Percentiles rank a stretch among this genome's conserved stretches.
These are phyloP conservation scores for Seiridium unicorne DNA, from an alignment of 2,329 filamentous ascomycete species.

Conservation along the genomic window DNA sequence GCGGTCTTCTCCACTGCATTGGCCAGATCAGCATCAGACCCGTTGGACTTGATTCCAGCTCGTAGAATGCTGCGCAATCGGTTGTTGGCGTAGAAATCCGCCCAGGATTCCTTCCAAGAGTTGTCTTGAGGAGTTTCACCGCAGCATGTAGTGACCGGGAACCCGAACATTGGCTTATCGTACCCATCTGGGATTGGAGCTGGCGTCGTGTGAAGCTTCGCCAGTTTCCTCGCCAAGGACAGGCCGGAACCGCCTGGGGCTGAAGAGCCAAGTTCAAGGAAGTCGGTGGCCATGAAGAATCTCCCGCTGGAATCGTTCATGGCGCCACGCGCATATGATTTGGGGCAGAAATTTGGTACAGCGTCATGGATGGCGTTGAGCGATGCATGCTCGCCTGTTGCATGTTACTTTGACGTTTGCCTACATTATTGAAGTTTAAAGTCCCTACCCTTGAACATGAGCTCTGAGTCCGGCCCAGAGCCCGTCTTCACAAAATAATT, in stretches of 20 bases:
- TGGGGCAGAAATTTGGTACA: constrained; percentile 75
- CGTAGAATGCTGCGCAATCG: constrained; percentile 65
- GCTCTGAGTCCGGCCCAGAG: constrained; percentile 52
- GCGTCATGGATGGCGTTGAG: constrained; percentile 75
- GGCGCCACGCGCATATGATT: constrained; percentile 69
- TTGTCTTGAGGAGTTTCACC: constrained; percentile 84
- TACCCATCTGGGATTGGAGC: constrained; percentile 64
- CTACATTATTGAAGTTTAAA: neutral
- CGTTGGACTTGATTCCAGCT: constrained; percentile 59
- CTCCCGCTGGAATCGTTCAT: constrained; percentile 48
- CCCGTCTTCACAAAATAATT: constrained; percentile 74
- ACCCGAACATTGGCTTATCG: constrained; percentile 70
- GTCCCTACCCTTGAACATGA: constrained; percentile 66
- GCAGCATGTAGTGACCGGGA: constrained; percentile 82
- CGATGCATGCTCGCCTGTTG: constrained; percentile 74
- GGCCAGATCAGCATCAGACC: constrained; percentile 60
- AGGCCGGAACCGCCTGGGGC: constrained; percentile 42
- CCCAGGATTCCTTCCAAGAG: constrained; percentile 70
- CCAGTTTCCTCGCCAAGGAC: constrained; percentile 73
- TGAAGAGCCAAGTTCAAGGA: constrained; percentile 62
- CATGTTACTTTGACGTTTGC: constrained; percentile 22
- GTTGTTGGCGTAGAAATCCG: constrained; percentile 80
- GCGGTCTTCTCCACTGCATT: constrained; percentile 65
- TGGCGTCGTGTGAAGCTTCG: constrained; percentile 72
- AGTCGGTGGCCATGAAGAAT: constrained; percentile 72